Evolutionary conservation across 176 grass and related monocot genomes (phyloP).

Genomic region (Pharus latifolius): DNA sequence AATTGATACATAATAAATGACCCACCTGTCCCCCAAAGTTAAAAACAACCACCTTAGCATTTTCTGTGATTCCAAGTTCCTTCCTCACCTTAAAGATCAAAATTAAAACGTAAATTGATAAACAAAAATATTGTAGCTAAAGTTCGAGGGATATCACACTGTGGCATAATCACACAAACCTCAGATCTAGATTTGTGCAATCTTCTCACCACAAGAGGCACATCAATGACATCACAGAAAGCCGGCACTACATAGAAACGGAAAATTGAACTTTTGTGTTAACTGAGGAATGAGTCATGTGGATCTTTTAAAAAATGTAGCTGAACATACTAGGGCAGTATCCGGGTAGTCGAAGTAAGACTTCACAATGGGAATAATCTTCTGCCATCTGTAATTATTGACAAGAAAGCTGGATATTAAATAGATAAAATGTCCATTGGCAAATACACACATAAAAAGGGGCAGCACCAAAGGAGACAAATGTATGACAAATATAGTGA

Average conservation of each 20-base stretch:
- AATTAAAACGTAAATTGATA: slow-evolving; percentile 5
- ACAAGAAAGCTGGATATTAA: background rate
- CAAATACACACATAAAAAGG: background rate
- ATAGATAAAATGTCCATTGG: background rate
- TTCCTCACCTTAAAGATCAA: slow-evolving; percentile 51
- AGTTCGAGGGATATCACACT: background rate
- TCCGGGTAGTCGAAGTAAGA: slow-evolving; percentile 83
- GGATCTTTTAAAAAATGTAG: background rate
- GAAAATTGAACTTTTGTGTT: slow-evolving; percentile 12
- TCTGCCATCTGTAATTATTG: slow-evolving; percentile 67
- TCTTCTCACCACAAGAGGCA: slow-evolving; percentile 74
- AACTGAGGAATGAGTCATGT: background rate
- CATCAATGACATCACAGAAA: slow-evolving; percentile 75
- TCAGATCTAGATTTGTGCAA: slow-evolving; percentile 65
- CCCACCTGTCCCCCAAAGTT: slow-evolving; percentile 92
- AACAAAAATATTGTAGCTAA: background rate
- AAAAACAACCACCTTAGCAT: slow-evolving; percentile 72
- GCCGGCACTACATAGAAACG: slow-evolving; percentile 48
- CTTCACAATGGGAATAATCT: slow-evolving; percentile 77
- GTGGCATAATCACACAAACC: slow-evolving; percentile 23
- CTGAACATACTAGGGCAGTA: slow-evolving; percentile 82
- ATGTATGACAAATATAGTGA: background rate
- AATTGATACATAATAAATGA: background rate
- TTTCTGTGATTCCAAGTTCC: slow-evolving; percentile 59
- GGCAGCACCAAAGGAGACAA: background rate